A percentile compares a stretch with the other conserved stretches of the same genome.
Evolutionary conservation across 768 basidiomycete genomes (phyloP).

Genomic region (Harrya chromipes): DNA sequence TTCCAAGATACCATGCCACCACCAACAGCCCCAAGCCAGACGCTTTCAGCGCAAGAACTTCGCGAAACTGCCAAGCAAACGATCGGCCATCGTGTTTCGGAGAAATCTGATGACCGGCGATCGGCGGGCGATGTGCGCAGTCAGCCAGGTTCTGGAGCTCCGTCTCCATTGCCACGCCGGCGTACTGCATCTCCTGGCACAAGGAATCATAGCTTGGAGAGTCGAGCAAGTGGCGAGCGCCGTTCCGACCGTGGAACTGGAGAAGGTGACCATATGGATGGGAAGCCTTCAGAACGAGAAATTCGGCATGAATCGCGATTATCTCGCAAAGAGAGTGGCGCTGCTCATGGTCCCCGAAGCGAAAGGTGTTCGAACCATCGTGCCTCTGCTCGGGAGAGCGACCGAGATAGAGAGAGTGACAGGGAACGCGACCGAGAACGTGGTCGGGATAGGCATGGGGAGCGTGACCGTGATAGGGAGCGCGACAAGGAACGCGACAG

Average conservation of each 20-base stretch:
- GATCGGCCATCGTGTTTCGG: constrained; percentile 39
- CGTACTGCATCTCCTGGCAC: constrained; percentile 68
- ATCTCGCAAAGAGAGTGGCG: constrained; percentile 44
- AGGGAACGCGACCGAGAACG: constrained; percentile 48
- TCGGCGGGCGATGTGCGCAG: constrained; percentile 38
- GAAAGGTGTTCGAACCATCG: constrained; percentile 48
- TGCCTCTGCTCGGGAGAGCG: constrained; percentile 30
- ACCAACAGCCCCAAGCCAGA: constrained; percentile 74
- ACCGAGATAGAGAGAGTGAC: constrained; percentile 43
- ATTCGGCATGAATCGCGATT: constrained; percentile 41
- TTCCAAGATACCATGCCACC: constrained; percentile 64
- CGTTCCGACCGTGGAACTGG: constrained; percentile 49
- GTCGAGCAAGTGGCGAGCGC: constrained; percentile 67
- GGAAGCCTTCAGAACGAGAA: constrained; percentile 54
- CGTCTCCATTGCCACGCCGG: constrained; percentile 52
- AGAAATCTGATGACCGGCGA: constrained; percentile 40
- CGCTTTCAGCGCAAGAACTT: constrained; percentile 72
- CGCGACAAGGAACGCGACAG: constrained; percentile 39
- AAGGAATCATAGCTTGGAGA: constrained; percentile 67
- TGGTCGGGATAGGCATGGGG: constrained; percentile 44
- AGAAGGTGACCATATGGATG: constrained; percentile 47
- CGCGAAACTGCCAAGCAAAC: constrained; percentile 77
- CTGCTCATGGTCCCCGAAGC: constrained; percentile 49
- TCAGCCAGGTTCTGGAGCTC: constrained; percentile 49
- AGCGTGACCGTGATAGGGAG: constrained; percentile 46